Conservation (phyloP, 177 flowering plant species). For the Telopea speciosissima region DNA sequence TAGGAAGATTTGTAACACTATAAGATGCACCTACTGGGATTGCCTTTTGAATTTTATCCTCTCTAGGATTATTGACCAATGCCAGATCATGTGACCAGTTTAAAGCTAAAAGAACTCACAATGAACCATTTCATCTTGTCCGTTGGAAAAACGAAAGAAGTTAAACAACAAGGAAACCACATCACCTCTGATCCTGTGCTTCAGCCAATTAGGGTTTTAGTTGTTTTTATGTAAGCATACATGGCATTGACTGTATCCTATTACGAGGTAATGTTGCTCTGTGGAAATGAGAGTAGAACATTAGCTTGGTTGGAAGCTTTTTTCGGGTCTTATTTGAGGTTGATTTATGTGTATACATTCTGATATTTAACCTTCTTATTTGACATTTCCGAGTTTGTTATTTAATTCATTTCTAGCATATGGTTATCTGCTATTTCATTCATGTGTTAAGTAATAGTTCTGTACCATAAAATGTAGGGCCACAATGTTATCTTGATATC, state of each 20-base stretch:
- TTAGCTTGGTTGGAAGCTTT: neutral
- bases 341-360: neutral
- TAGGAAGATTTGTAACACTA: no score
- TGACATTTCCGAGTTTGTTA: neutral
- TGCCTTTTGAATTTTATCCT: no score
- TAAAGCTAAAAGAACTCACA: no score
- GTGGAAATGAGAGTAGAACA: neutral
- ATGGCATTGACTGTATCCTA: neutral
- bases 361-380: neutral
- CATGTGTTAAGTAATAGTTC: slow-evolving; percentile 1
- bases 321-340: neutral
- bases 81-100: no score
- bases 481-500: slow-evolving; percentile 84
- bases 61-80: no score
- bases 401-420: neutral
- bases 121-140: no score
- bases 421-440: neutral
- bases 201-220: neutral
- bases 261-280: neutral
- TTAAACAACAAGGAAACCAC: no score
- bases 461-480: slow-evolving; percentile 49
- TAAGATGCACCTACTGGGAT: no score
- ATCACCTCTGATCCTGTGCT: no score
- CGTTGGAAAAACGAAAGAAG: no score
- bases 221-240: neutral